Base-by-base conservation (phyloP, 805 yeast species). In the Suhomyces emberorum region DNA sequence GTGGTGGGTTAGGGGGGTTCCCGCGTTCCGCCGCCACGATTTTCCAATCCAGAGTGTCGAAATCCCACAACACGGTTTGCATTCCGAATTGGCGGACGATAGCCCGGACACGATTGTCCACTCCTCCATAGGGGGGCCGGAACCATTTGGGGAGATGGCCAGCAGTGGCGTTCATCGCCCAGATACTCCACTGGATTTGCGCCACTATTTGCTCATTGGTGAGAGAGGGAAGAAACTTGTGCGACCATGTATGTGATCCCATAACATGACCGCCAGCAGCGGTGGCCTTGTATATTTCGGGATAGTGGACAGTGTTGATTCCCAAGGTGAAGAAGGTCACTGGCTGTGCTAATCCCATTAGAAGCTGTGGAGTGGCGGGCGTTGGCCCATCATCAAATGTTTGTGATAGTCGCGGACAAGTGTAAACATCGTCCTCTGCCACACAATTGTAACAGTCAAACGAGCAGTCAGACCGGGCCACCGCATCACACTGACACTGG, bases 141-240 rank as follows among this genome's bases (percentile, higher is more conserved):
- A 85, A 91, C 85, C 91, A 91, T 52, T 82, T 83, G 5, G 98
- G 98, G 7, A 85, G 55, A 51, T 88, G 89, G 18, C 80, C 70
- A 0, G 87, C 85, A 0, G 97, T 88, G 1, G 96, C 96, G 63
- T 91, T 89, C 88, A 89, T 86, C 4, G 97, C 96, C 97, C 97
- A 91, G 21, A 88, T 79, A 1, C 95, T 81, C 98, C 98, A 91
- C 59, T 89, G 82, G 25, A 91, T 63, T 56, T 91, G 95, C 0
- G 97, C 95, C 38, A 84, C 79, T 14, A 91, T 78, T 43, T 86
- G 76, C 59, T 88, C 91, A 54, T 88, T 88, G 16, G 79, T 59
- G 38, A 89, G 67, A 1, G 79, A 60, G 2, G 97, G 96, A 42
- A 91, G 71, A 49, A 82, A 86, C 39, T 80, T 79, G 63, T 91